Base-by-base conservation (phyloP, 495 filamentous ascomycete species). In the Oleoguttula mirabilis region DNA sequence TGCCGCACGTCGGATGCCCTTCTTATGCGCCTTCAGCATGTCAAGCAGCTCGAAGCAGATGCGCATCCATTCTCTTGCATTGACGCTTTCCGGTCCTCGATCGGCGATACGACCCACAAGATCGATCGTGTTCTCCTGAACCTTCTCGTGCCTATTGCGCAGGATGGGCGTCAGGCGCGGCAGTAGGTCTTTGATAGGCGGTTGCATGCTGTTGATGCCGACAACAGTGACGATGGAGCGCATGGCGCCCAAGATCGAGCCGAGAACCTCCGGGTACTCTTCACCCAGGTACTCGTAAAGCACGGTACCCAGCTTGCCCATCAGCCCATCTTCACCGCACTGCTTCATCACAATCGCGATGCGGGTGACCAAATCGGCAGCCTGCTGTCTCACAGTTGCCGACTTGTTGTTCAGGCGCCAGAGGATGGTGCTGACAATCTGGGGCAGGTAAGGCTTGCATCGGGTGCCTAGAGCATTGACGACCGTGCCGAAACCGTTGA, bases 61-160 rank as follows among this genome's bases (percentile, higher is more conserved):
- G 54, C 92, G 76, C 92, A 99, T 96, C 92, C 92, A 96, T 61
- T 99, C 92, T 57, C 90, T 77, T 12, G 92, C 88, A 56, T 92
- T 93, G 55, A 99, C 92, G 39, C 77, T 84, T 57, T 96, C 88
- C 7, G 92, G 85, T 10, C 90, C 92, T 51, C 92, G 82, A 60
- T 99, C 92, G 30, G 92, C 92, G 53, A 96, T 96, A 70, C 92
- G 90, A 50, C 92, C 92, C 32, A 99, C 90, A 3, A 99, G 71
- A 58, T 99, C 92, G 55, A 99, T 96, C n/a, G 90, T 94, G 63
- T 99, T 99, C 53, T 99, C 92, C 60, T 99, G 92, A 30, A 99
- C 92, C 63, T 99, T 99, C 60, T 99, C 92, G 69, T 99, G 92
- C 35, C 92, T 83, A 65, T 99, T 99, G 41, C 92, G 84, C 34